Percentiles rank a stretch among this genome's conserved stretches.
phyloP scores from a whole-genome alignment of 2,329 filamentous ascomycete genomes.

The Rugonectria rugulosa region DNA sequence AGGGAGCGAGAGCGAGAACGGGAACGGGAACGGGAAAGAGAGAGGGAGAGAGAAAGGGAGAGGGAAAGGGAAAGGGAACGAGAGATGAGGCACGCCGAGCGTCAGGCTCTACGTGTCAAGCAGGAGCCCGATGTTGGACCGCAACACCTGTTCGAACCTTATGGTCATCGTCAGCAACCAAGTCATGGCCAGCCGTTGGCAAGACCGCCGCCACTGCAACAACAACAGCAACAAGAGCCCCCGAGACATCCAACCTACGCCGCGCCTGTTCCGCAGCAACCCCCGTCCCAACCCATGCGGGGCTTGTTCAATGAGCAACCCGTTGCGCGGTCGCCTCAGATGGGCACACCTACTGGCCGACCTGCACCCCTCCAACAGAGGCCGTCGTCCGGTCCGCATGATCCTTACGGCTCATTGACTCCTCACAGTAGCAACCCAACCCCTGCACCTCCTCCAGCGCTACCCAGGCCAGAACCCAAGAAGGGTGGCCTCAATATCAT shows the following conservation, averaged over 20 bases:
- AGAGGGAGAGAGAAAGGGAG: constrained; percentile 29
- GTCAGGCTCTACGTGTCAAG: constrained; percentile 51
- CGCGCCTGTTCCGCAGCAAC: constrained; percentile 43
- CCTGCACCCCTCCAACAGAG: constrained; percentile 49
- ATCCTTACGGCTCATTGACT: constrained; percentile 40
- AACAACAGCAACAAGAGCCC: constrained; percentile 52
- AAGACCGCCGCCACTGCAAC: constrained; percentile 43
- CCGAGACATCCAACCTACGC: constrained; percentile 48
- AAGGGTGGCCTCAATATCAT: constrained; percentile 71
- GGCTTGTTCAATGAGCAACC: constrained; percentile 50
- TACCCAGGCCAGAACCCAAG: constrained; percentile 56
- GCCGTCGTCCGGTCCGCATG: constrained; percentile 42
- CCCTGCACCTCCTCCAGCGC: constrained; percentile 44
- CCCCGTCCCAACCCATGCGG: constrained; percentile 49
- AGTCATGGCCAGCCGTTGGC: constrained; percentile 49
- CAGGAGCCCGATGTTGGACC: constrained; percentile 57
- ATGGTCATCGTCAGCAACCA: constrained; percentile 48
- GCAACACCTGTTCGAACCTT: constrained; percentile 55
- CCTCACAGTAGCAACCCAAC: constrained; percentile 42
- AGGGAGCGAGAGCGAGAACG: constrained; percentile 26
- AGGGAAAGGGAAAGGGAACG: constrained; percentile 36
- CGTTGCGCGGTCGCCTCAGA: constrained; percentile 48
- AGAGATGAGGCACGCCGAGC: constrained; percentile 41
- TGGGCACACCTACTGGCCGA: constrained; percentile 47
- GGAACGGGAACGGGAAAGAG: constrained; percentile 26